These are phyloP conservation scores for Leishmania major DNA, from an alignment of 208 protist genomes.

Conservation along the genomic window DNA sequence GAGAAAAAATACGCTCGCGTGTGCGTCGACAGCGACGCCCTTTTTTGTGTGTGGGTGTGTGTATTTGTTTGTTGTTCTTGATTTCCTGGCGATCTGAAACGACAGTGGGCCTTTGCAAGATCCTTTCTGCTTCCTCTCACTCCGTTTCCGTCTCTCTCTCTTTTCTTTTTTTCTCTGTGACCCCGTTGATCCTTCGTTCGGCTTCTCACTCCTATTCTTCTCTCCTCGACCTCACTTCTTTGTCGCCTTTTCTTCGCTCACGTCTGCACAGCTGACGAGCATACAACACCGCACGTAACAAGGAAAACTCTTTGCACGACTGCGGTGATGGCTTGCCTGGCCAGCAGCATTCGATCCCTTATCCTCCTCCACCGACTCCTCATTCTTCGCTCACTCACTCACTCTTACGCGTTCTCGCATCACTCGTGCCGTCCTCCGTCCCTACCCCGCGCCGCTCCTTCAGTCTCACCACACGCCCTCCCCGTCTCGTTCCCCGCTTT, in stretches of 20 bases:
- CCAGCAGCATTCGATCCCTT: conserved; percentile 14
- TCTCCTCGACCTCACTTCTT: conserved; percentile 11
- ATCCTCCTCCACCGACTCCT: conserved; percentile 4
- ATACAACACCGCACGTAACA: neutral
- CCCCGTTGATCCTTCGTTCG: conserved; percentile 11
- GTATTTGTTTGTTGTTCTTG: neutral
- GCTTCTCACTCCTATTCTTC: conserved; percentile 17
- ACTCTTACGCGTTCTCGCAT: conserved; percentile 2
- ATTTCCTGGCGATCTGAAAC: neutral
- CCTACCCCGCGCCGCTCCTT: neutral
- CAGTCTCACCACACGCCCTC: neutral
- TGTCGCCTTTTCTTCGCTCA: conserved; percentile 1
- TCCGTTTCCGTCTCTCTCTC: neutral
- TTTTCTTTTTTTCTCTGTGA: neutral
- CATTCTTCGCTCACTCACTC: conserved; percentile 7
- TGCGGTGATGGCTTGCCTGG: neutral
- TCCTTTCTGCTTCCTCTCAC: neutral
- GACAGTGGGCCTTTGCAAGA: neutral
- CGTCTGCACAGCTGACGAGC: conserved; percentile 3
- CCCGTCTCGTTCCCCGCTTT: neutral
- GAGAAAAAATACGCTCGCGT: neutral
- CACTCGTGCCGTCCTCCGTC: neutral
- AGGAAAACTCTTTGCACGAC: neutral
- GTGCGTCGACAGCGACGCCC: neutral
- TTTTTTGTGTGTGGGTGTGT: neutral